Conservation (phyloP, 78 protist species). For the Dictyostelium brefeldianum region DNA sequence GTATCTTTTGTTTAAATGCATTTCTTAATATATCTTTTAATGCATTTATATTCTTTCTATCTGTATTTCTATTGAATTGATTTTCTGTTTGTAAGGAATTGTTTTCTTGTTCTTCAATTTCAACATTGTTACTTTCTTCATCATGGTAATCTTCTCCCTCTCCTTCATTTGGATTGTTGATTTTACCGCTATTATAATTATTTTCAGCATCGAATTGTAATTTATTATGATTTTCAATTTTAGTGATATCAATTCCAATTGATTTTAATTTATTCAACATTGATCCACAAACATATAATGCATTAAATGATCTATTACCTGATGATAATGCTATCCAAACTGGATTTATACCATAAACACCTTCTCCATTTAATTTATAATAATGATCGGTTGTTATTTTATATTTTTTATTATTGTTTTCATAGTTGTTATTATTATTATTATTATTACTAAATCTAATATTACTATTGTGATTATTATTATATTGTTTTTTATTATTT, state of each 20-base stretch:
- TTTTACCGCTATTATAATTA: not conserved
- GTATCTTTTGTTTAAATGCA: not conserved
- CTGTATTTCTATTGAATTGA: constrained; percentile 28
- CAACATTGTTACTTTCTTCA: not conserved
- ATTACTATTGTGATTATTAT: no score
- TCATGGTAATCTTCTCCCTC: not conserved
- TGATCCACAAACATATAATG: constrained; percentile 17
- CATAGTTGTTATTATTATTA: not conserved
- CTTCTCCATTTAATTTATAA: constrained; percentile 16
- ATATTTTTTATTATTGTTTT: not conserved
- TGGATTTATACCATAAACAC: constrained; percentile 61
- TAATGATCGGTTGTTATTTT: not conserved
- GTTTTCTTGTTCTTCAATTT: not conserved
- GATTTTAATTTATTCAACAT: not conserved
- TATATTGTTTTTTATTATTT: no score
- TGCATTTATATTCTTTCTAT: constrained; percentile 49
- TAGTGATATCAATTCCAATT: not conserved
- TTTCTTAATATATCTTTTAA: not conserved
- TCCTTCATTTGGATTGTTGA: not conserved
- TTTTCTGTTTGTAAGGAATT: not conserved
- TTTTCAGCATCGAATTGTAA: not conserved
- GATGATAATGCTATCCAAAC: constrained; percentile 40
- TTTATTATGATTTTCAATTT: not conserved
- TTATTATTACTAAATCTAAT: not conserved
- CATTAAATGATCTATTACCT: constrained; percentile 41